Percentiles rank a stretch among this genome's conserved stretches.
phyloP scores from a whole-genome alignment of 345 rosid genomes.

The Lumnitzera racemosa region DNA sequence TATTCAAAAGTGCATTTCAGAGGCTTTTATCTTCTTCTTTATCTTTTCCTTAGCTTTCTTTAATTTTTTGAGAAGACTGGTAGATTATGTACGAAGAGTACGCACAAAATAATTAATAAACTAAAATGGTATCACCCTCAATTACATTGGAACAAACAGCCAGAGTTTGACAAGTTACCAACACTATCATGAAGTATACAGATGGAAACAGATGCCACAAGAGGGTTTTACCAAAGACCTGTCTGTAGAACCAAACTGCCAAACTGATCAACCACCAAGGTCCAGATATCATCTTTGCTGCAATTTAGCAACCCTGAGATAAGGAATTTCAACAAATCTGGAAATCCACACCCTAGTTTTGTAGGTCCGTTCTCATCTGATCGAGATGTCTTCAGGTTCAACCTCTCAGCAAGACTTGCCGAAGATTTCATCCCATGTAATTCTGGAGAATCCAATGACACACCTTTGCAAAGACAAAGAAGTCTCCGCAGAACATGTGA shows the following conservation, averaged over 20 bases:
- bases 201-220: slow-evolving; percentile 4
- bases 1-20: too few species aligned
- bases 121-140: too few species aligned
- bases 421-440: slow-evolving; percentile 63
- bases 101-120: not conserved
- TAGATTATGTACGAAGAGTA: not conserved
- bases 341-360: slow-evolving; percentile 49
- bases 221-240: slow-evolving; percentile 14
- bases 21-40: too few species aligned
- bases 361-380: slow-evolving; percentile 21
- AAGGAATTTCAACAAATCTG: slow-evolving; percentile 49
- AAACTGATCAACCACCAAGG: slow-evolving; percentile 59
- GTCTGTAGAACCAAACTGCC: slow-evolving; percentile 93
- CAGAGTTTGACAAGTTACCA: not conserved
- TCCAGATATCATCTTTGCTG: slow-evolving; percentile 36
- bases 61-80: not conserved
- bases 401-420: slow-evolving; percentile 50
- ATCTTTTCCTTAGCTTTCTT: too few species aligned
- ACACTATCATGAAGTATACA: not conserved
- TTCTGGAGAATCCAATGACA: slow-evolving; percentile 59
- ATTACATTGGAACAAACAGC: too few species aligned
- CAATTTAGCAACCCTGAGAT: slow-evolving; percentile 55
- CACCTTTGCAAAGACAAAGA: slow-evolving; percentile 87
- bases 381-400: slow-evolving; percentile 50
- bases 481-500: slow-evolving; percentile 94